Evolutionary conservation across 2,329 filamentous ascomycete genomes (phyloP), one percentile per base, ranked within the genome.

Genomic region (Plectosphaerella plurivora): DNA sequence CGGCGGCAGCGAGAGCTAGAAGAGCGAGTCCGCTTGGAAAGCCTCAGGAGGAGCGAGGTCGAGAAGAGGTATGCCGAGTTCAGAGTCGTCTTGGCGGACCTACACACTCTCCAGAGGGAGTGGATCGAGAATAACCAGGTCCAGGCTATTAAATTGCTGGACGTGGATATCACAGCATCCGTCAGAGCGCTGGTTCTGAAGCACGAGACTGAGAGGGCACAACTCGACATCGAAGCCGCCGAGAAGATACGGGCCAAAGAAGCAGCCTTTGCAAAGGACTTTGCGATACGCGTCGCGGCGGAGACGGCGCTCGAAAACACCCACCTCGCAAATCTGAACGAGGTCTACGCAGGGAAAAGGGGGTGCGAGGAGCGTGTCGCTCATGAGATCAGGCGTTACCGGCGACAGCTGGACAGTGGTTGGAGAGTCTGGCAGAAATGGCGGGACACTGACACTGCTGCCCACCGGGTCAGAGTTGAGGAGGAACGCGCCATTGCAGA

Each of bases 261-360:
- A 55, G 51, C 56, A 1, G 52, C 54, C 3, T 67, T 77, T 50
- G 55, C 67, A 5, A 56, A 57, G 6, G 77, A 82, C 36, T 75
- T 75, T 55, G 61, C 61, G 6, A 54, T 61, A 4, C 73, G 77
- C 1, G 64, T 71, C 1, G 60, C 59, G 1, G 65, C 70, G 44
- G 79, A 82, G 59, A 62, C 61, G 10, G 61, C 59, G 7, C 63
- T 77, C 6, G 76, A 81, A 55, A 65, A 70, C 4, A 62, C 70
- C 33, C 82, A 82, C 57, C 59, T 68, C 1, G 55, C 58, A 14
- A 61, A 68, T 39, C 65, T 81, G 8, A 47, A 56, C 15, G 57
- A 50, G 1, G 77, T 72, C 57, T 78, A 52, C 36, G 55, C 53
- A 59, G 65, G 18, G 53, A 58, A 62, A 18, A 39, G 51, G 3